A percentile compares a stretch with the other conserved stretches of the same genome.
These are phyloP conservation scores for Phytophthora quininea DNA, from an alignment of 352 stramenopile species.

Conservation along the genomic window DNA sequence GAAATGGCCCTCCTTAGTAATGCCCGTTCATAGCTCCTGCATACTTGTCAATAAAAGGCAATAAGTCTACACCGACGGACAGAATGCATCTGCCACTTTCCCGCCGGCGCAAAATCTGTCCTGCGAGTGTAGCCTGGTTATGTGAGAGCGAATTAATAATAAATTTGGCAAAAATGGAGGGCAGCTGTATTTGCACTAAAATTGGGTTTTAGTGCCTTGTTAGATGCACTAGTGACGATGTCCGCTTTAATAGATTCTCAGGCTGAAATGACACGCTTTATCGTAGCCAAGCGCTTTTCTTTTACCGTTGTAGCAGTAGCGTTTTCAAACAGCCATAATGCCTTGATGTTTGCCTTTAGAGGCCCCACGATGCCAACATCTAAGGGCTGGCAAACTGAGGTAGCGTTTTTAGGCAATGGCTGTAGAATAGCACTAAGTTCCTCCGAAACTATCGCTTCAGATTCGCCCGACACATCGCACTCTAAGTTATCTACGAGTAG, in stretches of 20 bases:
- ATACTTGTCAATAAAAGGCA: too few relatives aligned
- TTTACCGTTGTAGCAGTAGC: neutral
- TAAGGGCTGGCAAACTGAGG: slow-evolving; percentile 26
- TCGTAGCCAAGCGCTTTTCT: slow-evolving; percentile 11
- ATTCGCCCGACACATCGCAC: slow-evolving; percentile 10
- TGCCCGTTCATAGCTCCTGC: too few relatives aligned
- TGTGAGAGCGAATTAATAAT: neutral
- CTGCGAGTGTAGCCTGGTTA: too few relatives aligned
- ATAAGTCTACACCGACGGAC: too few relatives aligned
- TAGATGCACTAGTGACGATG: slow-evolving; percentile 9
- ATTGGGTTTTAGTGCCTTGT: slow-evolving; percentile 18
- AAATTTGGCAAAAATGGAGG: slow-evolving; percentile 17
- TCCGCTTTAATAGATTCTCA: slow-evolving; percentile 13
- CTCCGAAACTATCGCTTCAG: neutral
- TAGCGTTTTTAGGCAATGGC: slow-evolving; percentile 17
- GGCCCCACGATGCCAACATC: slow-evolving; percentile 21
- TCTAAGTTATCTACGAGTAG: slow-evolving; percentile 20
- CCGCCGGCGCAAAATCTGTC: too few relatives aligned
- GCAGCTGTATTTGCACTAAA: slow-evolving; percentile 21
- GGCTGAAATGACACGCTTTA: slow-evolving; percentile 11
- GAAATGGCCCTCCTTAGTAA: too few relatives aligned
- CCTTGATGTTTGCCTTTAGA: slow-evolving; percentile 12
- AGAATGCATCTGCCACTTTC: too few relatives aligned
- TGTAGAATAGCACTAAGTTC: slow-evolving; percentile 1
- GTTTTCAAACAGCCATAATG: slow-evolving; percentile 7